phyloP scores from a whole-genome alignment of 2,329 filamentous ascomycete species.

The Zymoseptoria pseudotritici region DNA sequence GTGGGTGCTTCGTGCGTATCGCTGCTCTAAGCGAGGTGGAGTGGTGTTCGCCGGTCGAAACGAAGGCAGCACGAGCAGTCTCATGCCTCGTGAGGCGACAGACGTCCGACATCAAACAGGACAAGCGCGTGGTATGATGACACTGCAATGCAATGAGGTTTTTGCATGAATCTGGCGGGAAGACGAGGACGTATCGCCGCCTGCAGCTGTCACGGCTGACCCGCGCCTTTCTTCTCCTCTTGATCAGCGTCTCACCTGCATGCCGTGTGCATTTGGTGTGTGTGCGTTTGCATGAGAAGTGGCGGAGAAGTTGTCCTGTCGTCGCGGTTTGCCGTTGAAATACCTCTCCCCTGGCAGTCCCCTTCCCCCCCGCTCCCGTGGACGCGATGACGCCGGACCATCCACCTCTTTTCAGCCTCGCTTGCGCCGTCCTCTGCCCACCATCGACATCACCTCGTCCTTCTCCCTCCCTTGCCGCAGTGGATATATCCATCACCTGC shows the following conservation, averaged over 20 bases:
- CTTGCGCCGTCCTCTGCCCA: neutral
- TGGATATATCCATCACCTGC: slow-evolving; percentile 1
- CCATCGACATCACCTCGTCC: neutral
- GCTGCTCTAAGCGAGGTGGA: neutral
- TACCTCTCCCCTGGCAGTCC: neutral
- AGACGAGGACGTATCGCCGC: neutral
- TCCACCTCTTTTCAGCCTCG: neutral
- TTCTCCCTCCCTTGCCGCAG: neutral
- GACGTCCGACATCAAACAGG: neutral
- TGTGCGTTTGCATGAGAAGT: neutral
- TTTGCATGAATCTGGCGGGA: neutral
- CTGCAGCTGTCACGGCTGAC: neutral
- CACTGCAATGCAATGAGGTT: neutral
- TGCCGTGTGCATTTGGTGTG: neutral
- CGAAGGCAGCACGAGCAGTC: neutral
- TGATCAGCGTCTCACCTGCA: neutral
- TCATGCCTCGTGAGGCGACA: neutral
- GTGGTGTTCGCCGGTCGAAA: neutral
- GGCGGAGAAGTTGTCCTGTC: neutral
- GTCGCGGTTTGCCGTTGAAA: neutral
- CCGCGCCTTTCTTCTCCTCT: neutral
- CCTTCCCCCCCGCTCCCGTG: too few species aligned
- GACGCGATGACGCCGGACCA: too few species aligned
- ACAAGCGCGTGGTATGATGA: neutral
- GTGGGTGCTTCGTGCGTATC: neutral